A percentile compares a stretch with the other conserved stretches of the same genome.
These are phyloP conservation scores for Sporothrix brunneoviolacea DNA, from an alignment of 2,329 filamentous ascomycete species.

Conservation along the genomic window DNA sequence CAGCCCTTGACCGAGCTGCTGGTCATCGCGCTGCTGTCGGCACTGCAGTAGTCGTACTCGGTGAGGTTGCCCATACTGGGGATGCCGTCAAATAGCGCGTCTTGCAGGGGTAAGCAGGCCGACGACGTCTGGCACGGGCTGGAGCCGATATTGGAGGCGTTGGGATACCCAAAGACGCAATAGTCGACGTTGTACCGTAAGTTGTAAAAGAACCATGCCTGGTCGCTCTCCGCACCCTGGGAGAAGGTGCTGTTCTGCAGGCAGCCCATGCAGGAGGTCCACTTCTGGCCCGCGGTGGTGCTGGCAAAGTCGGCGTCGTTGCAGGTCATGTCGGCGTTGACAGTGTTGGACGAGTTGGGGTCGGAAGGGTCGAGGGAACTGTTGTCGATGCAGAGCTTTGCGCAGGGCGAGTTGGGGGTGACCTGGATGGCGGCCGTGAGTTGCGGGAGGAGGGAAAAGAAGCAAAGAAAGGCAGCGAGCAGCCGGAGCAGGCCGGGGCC, in stretches of 20 bases:
- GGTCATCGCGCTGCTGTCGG: slow-evolving; percentile 31
- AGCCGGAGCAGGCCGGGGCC: neutral
- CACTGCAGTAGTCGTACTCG: slow-evolving; percentile 42
- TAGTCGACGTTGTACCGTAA: slow-evolving; percentile 45
- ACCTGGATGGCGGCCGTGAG: slow-evolving; percentile 40
- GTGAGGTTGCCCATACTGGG: slow-evolving; percentile 28
- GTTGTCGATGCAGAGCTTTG: slow-evolving; percentile 42
- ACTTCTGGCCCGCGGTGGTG: slow-evolving; percentile 36
- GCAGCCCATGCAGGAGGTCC: slow-evolving; percentile 45
- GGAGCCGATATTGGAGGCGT: slow-evolving; percentile 37
- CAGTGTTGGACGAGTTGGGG: slow-evolving; percentile 39
- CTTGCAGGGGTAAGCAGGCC: slow-evolving; percentile 41
- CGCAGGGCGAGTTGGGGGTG: slow-evolving; percentile 48
- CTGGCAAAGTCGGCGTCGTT: slow-evolving; percentile 36
- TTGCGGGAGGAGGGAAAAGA: slow-evolving; percentile 17
- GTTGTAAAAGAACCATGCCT: slow-evolving; percentile 52
- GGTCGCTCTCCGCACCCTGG: slow-evolving; percentile 43
- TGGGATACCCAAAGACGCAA: slow-evolving; percentile 47
- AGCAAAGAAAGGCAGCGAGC: neutral
- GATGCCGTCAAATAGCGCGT: slow-evolving; percentile 35
- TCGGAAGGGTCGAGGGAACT: slow-evolving; percentile 35
- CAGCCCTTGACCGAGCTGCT: slow-evolving; percentile 33
- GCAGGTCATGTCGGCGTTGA: slow-evolving; percentile 41
- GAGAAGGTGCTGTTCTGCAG: slow-evolving; percentile 45
- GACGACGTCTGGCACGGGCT: slow-evolving; percentile 45